Evolutionary conservation across 495 filamentous ascomycete genomes (phyloP), one percentile per base, ranked within the genome.

Genomic region (Paragyromitra xinjiangensis): DNA sequence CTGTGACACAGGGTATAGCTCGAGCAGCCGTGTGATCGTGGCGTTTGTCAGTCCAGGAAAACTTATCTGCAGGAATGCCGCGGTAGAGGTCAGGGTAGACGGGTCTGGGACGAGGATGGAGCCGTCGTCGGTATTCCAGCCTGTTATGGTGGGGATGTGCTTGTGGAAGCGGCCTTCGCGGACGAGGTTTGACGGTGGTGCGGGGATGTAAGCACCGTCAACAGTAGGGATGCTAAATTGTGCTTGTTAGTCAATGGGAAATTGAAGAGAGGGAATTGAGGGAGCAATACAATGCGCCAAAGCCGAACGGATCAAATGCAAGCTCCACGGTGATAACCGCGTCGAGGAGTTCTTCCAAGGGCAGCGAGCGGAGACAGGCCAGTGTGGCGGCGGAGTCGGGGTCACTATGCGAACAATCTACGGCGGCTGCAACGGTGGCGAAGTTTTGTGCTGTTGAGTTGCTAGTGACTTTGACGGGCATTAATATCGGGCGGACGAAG

Each of bases 401-500:
- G 22, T 59, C 8, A 12, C 66, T 29, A 64, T 50, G 34, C 8
- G 67, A 42, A 45, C 71, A 74, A 29, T 53, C 53, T 37, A 68
- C 44, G 11, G 50, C 71, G 22, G 64, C 26, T 19, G 48, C 62
- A 14, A 74, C 40, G 45, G 71, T 34, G 26, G 11, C 7, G 37
- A 64, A 39, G 56, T 55, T 79, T 1, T 81, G 74, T 26, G 87
- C 85, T 0, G 78, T 78, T 37, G 81, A 73, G 9, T 80, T 72
- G 58, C 83, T 80, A 6, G 78, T 76, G 19, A 88, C 58, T 61
- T 11, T 64, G 56, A 3, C 8, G 4, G 2, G 14, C 16, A 39
- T 61, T 39, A 73, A 40, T 19, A 51, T 55, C 12, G 11, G 22
- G 39, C 26, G 11, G 26, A 70, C 0, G 7, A 50, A 16, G 22